phyloP scores from a whole-genome alignment of 306 rosid genomes.

The Vicia villosa region DNA sequence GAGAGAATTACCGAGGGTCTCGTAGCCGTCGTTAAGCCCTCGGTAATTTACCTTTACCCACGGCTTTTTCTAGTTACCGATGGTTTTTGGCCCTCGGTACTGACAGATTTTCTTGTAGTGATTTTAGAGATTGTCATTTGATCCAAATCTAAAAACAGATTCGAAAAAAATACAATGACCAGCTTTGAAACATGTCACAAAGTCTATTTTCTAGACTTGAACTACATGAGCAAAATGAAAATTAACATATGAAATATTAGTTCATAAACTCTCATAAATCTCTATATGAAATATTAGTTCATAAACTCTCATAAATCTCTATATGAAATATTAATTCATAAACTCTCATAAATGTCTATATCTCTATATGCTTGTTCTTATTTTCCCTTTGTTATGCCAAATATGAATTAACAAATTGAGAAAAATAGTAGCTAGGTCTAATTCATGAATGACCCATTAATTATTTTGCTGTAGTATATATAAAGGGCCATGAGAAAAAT shows the following conservation, averaged over 20 bases:
- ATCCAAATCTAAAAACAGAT: no score
- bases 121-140: no score
- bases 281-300: background rate
- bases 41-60: no score
- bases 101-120: background rate
- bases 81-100: no score
- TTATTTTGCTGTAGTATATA: background rate
- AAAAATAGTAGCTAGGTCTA: background rate
- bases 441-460: background rate
- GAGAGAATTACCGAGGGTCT: no score
- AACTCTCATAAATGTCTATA: background rate
- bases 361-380: background rate
- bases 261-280: background rate
- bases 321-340: background rate
- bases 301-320: background rate
- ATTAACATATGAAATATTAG: background rate
- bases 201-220: no score
- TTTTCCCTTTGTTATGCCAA: conserved; percentile 20
- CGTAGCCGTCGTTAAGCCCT: no score
- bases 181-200: no score
- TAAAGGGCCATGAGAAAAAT: background rate
- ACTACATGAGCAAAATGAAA: background rate
- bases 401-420: conserved; percentile 1
- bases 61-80: no score
- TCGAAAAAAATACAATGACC: no score